Base-by-base conservation (phyloP, 768 basidiomycete genomes). In the Boletales sp. region DNA sequence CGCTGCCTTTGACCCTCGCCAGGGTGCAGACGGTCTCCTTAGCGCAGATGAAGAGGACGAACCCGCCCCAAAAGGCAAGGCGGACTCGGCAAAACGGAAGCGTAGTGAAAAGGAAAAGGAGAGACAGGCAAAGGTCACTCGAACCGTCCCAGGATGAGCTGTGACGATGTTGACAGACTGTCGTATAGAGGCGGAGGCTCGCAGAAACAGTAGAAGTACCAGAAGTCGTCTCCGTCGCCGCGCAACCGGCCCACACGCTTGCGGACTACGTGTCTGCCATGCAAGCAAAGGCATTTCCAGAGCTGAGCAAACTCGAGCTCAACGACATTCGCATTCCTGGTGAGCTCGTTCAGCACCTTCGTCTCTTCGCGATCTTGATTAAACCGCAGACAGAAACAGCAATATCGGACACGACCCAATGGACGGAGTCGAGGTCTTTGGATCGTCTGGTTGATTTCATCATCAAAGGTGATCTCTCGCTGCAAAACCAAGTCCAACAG, bases 251-350 rank as follows among this genome's bases (percentile, higher is more conserved):
- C 7, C 62, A 69, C 36, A 68, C 73, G 48, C 70, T 90, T n/a
- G 76, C 79, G 11, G 77, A 81, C 31, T 87, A 87, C 62, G 61
- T 94, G 17, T 70, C 78, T 9, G 63, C 77, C 21, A 75, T 84
- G 70, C 90, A 92, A 63, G 75, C 75, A 42, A 88, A 83, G 59
- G 77, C 81, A 4, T 87, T 85, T 59, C 73, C 83, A 3, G 78
- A 85, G 42, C 70, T 87, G 59, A 87, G 86, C 8, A 71, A 72
- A 12, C 74, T 98, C 51, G 94, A 98, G 71, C 75, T 94, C 34
- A 79, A 81, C 12, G 93, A 95, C 58, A 72, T 86, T 40, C 74
- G 73, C 44, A 85, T 96, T 67, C 87, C 86, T 61, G 82, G 94
- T 91, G 63, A 56, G 82, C 67, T 4, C 41, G 9, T 54, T n/a